Evolutionary conservation across 1,284 basidiomycete species (phyloP), one percentile per base, ranked within the genome.

Genomic region (Ustilago esculenta): DNA sequence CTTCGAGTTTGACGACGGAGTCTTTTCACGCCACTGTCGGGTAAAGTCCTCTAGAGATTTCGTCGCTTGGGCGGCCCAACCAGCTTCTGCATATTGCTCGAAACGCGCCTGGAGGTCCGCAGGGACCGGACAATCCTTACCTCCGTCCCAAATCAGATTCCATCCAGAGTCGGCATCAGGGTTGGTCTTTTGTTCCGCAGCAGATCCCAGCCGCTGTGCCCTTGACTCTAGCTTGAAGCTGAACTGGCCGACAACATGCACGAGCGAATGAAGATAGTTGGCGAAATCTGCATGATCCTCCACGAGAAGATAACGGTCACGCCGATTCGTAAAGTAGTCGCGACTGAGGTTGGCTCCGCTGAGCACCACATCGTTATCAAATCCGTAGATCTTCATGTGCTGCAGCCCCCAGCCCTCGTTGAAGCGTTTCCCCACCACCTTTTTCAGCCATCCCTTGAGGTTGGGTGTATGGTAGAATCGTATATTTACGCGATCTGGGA

Each of bases 321-420:
- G 92, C 17, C 95, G 88, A 75, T 98, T 88, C 0, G 92, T 91
- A 74, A 98, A 99, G 83, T 99, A 99, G 24, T 94, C 92, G 49
- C 87, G 86, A 75, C 91, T 94, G 41, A 98, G 85, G 81, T 99
- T 99, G n/a, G 95, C 95, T 2, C 95, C 96, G 76, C 89, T 92
- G 67, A 98, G 89, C 80, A 98, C 88, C 33, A 98, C 87, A 54
- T 93, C 88, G 79, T 97, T 89, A 79, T 99, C 96, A 1, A 88
- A 90, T 15, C 92, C 92, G 78, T 99, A 99, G 58, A 95, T 87
- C 83, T 98, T 98, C 20, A 94, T 90, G 81, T 98, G 96, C 91
- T 95, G 97, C 4, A 95, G 91, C 0, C 96, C 95, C 90, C 92
- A 98, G 0, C 94, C 96, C 84, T 99, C 96, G 77, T 98, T 94